Evolutionary conservation across 768 basidiomycete species (phyloP).

Genomic region (Auriscalpium orientale): DNA sequence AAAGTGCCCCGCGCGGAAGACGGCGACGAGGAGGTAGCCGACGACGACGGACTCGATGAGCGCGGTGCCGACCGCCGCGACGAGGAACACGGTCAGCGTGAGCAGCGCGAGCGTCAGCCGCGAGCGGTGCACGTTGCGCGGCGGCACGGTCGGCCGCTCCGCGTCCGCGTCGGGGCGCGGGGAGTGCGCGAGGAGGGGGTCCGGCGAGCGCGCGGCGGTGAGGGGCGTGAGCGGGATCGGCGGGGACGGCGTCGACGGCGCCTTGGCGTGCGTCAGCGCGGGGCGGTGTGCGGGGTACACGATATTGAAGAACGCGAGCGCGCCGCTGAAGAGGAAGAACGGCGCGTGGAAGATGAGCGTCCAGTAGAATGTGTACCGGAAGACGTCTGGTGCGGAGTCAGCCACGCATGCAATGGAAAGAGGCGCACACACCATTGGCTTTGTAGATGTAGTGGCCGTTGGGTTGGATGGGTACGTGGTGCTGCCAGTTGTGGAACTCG

Average conservation of each 20-base stretch:
- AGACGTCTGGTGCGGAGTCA: slow-evolving; percentile 8
- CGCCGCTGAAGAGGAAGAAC: slow-evolving; percentile 9
- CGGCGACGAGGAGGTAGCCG: slow-evolving; percentile 13
- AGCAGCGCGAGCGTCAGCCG: slow-evolving; percentile 11
- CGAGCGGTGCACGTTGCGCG: slow-evolving; percentile 11
- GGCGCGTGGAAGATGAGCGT: slow-evolving; percentile 13
- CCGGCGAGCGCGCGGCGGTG: slow-evolving; percentile 2
- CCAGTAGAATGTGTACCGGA: slow-evolving; percentile 16
- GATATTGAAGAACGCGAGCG: slow-evolving; percentile 14
- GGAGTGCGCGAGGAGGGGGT: not conserved
- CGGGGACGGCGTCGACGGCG: not conserved
- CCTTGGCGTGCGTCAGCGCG: not conserved
- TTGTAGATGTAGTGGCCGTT: slow-evolving; percentile 7
- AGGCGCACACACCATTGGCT: not conserved
- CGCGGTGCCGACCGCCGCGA: slow-evolving; percentile 3
- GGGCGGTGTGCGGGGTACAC: slow-evolving; percentile 8
- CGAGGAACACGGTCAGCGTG: slow-evolving; percentile 10
- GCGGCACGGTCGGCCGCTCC: not conserved
- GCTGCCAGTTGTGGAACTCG: slow-evolving; percentile 11
- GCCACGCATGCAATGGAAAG: not conserved
- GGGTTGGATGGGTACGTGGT: slow-evolving; percentile 8
- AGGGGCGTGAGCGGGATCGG: slow-evolving; percentile 9
- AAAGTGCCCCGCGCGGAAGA: slow-evolving; percentile 7
- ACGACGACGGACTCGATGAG: slow-evolving; percentile 11
- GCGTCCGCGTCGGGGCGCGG: not conserved